Evolutionary conservation across 768 basidiomycete species (phyloP), one percentile per base, ranked within the genome.

Genomic region (Boletus insuetus): DNA sequence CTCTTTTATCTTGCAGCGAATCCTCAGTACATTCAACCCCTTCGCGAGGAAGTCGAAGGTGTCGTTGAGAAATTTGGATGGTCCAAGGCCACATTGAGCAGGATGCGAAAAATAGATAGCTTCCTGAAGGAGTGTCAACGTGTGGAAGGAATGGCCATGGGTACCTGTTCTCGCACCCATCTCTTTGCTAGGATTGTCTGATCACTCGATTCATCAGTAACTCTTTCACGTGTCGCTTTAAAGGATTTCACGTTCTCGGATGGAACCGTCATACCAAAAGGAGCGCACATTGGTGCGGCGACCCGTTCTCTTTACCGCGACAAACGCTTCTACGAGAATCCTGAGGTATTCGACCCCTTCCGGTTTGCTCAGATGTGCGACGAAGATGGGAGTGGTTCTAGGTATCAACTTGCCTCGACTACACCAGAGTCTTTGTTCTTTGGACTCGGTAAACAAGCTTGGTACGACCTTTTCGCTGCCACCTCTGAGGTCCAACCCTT

Each of bases 161-260:
- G 54, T 55, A 22, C 4, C 7, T 29, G 8, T n/a, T 37, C 10
- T 22, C 31, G 12, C n/a, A 39, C 17, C 29, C 12, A 2, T 17
- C 29, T 40, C 14, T 2, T 20, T 20, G n/a, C 4, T 6, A 16
- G 3, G 13, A 8, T 22, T 24, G 4, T 14, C 24, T 58, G 41
- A 24, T 42, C 38, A 11, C 37, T 8, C 5, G 20, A 29, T 48
- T 20, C 8, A 11, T 3, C 49, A 72, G 71, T 69, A 40, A 51
- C 55, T 54, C 50, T 77, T 54, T 45, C 49, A 6, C 73, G 75
- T 38, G 68, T 63, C 45, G 72, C 69, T 2, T 44, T 70, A 42
- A 66, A 65, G 35, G 65, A 71, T 39, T 60, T 69, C 58, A 73
- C 69, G 5, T 67, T 78, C 49, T 73, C 74, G 0, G 73, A 77